A percentile compares a stretch with the other conserved stretches of the same genome.
Conservation (phyloP, 2,329 filamentous ascomycete genomes). For the Cercospora beticola region DNA sequence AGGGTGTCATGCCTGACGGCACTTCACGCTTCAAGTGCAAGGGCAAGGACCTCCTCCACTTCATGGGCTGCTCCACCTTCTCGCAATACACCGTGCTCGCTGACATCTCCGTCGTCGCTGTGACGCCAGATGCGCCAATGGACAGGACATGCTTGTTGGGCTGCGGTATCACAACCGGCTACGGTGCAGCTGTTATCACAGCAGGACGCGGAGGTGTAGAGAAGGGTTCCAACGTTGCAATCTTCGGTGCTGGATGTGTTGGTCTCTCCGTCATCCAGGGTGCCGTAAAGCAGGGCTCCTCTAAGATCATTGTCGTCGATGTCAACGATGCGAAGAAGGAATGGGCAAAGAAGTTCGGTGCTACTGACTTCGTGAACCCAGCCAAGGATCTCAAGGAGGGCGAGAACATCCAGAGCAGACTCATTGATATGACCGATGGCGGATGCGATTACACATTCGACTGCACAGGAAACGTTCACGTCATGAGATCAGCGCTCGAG, state of each 20-base stretch:
- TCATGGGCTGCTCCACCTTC: conserved; percentile 99
- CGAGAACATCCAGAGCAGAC: conserved; percentile 84
- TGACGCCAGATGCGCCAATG: conserved; percentile 87
- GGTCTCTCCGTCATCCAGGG: conserved; percentile 95
- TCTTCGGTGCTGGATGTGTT: conserved; percentile 96
- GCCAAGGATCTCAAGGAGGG: conserved; percentile 59
- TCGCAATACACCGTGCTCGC: conserved; percentile 98
- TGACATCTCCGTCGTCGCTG: conserved; percentile 95
- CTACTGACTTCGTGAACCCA: conserved; percentile 96
- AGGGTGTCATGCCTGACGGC: conserved; percentile 95
- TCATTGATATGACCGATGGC: conserved; percentile 96
- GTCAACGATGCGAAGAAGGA: conserved; percentile 88
- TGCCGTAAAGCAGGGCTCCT: conserved; percentile 77
- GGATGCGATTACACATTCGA: conserved; percentile 99
- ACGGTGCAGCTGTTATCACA: conserved; percentile 91
- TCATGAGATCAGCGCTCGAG: conserved; percentile 94
- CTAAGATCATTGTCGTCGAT: conserved; percentile 74
- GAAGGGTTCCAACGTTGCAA: conserved; percentile 80
- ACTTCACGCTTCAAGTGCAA: conserved; percentile 93
- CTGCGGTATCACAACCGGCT: conserved; percentile 97
- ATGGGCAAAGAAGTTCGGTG: conserved; percentile 92
- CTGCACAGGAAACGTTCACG: conserved; percentile 94
- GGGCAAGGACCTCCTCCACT: conserved; percentile 93
- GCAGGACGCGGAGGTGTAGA: conserved; percentile 70
- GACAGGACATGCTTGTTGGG: conserved; percentile 94